These are phyloP conservation scores for Francoa sonchifolia DNA, from an alignment of 441 rosid genomes.

Conservation along the genomic window DNA sequence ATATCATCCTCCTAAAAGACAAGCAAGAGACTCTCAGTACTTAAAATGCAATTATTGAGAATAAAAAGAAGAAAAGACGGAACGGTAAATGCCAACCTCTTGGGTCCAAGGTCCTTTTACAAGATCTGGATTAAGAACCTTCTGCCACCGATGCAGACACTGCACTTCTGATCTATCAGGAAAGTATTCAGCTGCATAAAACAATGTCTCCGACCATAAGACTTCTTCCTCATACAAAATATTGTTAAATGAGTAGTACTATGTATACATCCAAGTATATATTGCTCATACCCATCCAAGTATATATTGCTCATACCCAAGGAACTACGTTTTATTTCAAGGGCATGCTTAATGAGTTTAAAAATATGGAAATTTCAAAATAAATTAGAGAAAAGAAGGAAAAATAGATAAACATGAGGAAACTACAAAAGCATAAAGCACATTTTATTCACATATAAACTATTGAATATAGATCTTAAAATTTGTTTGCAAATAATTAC, in stretches of 20 bases:
- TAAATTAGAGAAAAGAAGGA: too few species aligned
- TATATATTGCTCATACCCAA: not conserved
- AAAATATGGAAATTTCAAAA: too few species aligned
- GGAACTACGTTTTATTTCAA: too few species aligned
- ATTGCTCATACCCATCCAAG: not conserved
- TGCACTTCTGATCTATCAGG: constrained; percentile 92
- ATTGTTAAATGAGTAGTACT: not conserved
- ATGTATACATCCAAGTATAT: too few species aligned
- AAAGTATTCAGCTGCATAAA: constrained; percentile 70
- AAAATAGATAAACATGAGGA: too few species aligned
- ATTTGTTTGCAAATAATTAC: too few species aligned
- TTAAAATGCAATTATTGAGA: constrained; percentile 10
- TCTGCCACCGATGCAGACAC: constrained; percentile 98
- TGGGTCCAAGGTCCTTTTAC: constrained; percentile 98
- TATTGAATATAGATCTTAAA: too few species aligned
- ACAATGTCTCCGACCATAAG: constrained; percentile 9
- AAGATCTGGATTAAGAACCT: constrained; percentile 94
- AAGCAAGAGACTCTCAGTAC: constrained; percentile 6
- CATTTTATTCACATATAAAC: too few species aligned
- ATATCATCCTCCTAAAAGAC: constrained; percentile 75
- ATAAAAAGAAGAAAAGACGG: constrained; percentile 2
- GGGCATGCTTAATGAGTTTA: too few species aligned
- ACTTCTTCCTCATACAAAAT: not conserved
- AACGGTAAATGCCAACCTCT: constrained; percentile 53
- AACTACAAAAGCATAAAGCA: too few species aligned